Evolutionary conservation across 441 rosid genomes (phyloP).

Genomic region (Macaranga tanarius): DNA sequence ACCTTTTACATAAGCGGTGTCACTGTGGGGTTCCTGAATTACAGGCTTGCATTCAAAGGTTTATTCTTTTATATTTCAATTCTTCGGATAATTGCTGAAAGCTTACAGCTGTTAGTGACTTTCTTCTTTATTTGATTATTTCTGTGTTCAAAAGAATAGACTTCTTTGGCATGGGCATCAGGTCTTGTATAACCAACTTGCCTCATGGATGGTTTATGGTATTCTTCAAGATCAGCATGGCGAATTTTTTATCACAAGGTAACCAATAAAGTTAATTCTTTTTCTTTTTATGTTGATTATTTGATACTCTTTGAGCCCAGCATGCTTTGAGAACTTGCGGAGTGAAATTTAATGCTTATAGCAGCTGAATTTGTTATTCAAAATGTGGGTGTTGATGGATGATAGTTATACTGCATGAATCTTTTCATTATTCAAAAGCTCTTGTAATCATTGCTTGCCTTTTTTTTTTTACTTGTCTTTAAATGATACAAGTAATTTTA

Average conservation of each 20-base stretch:
- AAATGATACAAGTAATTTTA: not conserved
- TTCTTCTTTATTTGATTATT: not conserved
- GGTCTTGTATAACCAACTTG: constrained; percentile 92
- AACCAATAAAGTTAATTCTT: not conserved
- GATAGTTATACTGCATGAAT: not conserved
- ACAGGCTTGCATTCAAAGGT: constrained; percentile 96
- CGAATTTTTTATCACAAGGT: constrained; percentile 91
- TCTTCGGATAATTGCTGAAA: too few relatives aligned
- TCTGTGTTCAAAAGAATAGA: constrained; percentile 41
- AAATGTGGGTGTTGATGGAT: not conserved
- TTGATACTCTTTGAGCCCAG: not conserved
- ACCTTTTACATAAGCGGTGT: constrained; percentile 78
- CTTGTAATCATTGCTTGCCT: not conserved
- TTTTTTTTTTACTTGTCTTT: not conserved
- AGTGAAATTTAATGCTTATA: not conserved
- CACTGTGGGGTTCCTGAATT: constrained; percentile 98
- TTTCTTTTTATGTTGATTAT: not conserved
- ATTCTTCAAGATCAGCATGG: constrained; percentile 93
- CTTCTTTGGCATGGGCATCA: constrained; percentile 99
- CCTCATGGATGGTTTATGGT: constrained; percentile 95
- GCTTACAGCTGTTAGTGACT: too few relatives aligned
- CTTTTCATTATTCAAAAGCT: not conserved
- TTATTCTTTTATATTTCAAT: not conserved
- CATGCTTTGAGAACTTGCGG: constrained; percentile 6
- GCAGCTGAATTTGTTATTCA: not conserved